Evolutionary conservation across 495 filamentous ascomycete genomes (phyloP).

Genomic region (Neurospora sp.): DNA sequence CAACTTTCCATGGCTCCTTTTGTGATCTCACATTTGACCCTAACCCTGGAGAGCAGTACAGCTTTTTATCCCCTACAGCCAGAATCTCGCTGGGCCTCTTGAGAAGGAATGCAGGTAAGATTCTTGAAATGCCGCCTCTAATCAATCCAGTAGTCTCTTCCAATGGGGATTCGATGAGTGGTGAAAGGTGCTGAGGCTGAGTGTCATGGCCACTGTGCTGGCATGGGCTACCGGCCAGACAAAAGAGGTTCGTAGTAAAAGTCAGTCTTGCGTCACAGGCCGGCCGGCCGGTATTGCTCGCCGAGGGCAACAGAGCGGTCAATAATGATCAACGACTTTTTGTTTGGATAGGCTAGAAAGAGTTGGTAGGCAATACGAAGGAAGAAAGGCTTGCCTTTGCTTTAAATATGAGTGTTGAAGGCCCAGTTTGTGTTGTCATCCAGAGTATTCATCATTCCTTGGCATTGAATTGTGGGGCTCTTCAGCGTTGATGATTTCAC

Average conservation of each 20-base stretch:
- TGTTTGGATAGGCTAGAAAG: neutral
- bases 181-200: neutral
- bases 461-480: neutral
- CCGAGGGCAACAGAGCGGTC: neutral
- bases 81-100: neutral
- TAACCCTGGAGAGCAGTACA: neutral
- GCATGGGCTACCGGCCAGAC: neutral
- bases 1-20: too few species aligned
- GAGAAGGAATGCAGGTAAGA: neutral
- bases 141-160: neutral
- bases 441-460: neutral
- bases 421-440: neutral
- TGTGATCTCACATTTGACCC: neutral
- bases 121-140: neutral
- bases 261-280: neutral
- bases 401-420: neutral
- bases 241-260: neutral
- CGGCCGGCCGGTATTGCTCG: neutral
- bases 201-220: neutral
- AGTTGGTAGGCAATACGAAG: neutral
- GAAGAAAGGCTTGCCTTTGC: neutral
- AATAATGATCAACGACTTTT: neutral
- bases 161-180: neutral
- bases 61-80: neutral
- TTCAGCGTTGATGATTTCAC: neutral